Conservation (phyloP, 495 filamentous ascomycete species). For the Penicillium maclennaniae region DNA sequence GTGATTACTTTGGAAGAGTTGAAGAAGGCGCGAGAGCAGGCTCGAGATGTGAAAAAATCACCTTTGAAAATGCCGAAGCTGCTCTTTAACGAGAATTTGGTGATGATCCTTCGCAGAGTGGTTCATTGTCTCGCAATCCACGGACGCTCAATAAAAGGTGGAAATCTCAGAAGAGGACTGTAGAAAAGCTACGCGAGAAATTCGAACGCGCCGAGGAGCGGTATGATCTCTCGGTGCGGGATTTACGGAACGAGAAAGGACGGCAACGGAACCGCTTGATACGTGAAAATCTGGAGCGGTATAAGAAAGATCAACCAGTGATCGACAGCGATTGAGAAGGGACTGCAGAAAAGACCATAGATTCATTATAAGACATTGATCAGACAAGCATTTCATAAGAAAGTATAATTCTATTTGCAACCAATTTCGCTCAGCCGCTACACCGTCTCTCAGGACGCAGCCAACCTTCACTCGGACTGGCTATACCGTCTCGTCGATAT, state of each 20-base stretch:
- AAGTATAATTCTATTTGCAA: too few relatives aligned
- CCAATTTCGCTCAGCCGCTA: too few relatives aligned
- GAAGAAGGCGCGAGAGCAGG: constrained; percentile 7
- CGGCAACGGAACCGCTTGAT: constrained; percentile 19
- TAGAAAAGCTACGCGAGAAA: constrained; percentile 9
- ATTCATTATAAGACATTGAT: too few relatives aligned
- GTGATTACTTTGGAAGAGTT: constrained; percentile 10
- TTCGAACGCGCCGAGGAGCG: constrained; percentile 16
- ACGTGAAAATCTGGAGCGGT: constrained; percentile 23
- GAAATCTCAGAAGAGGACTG: constrained; percentile 4
- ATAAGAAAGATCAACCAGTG: constrained; percentile 32
- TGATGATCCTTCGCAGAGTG: not conserved
- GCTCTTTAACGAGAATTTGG: constrained; percentile 11
- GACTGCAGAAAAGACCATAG: too few relatives aligned
- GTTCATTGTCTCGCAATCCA: not conserved
- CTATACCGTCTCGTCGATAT: too few relatives aligned
- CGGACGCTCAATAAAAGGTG: not conserved
- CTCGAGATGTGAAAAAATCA: constrained; percentile 11
- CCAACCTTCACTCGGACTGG: too few relatives aligned
- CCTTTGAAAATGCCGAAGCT: too few relatives aligned
- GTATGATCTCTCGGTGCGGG: constrained; percentile 12
- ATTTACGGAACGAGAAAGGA: constrained; percentile 23
- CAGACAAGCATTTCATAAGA: too few relatives aligned
- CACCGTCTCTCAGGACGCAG: too few relatives aligned
- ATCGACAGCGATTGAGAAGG: constrained; percentile 28